Evolutionary conservation across 1,284 basidiomycete species (phyloP), one percentile per base, ranked within the genome.

Genomic region (Heterobasidion irregulare): DNA sequence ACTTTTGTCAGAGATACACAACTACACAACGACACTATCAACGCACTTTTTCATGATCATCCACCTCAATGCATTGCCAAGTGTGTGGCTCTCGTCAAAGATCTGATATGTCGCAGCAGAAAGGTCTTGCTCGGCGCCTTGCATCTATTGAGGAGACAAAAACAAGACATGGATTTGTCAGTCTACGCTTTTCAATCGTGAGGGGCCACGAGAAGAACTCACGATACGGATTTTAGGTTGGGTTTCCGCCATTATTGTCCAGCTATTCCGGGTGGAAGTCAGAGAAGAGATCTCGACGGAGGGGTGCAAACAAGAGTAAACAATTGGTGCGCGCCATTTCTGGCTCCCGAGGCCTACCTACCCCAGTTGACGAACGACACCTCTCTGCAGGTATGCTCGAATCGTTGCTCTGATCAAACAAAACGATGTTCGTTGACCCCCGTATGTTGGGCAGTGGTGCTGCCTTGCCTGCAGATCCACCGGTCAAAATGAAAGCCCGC

Each of bases 41-140:
- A 67, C 84, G 66, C 67, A 98, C 96, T 99, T 96, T 75, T 98
- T 98, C 96, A 98, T 98, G 59, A 98, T 72, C 88, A 98, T 98
- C 92, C 93, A 99, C 54, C 96, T 76, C 50, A 99, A 75, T 0
- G 93, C 82, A 65, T 99, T 99, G 15, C 96, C 96, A 33, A 98
- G 82, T 0, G 95, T 98, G 72, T 98, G 95, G 8, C 93, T 89
- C 75, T 98, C 96, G 67, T 97, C 87, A 67, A 88, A 78, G 50
- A 98, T 88, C 67, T 91, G 91, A 72, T 89, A 99, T 1, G 96
- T 98, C 16, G 91, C 94, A 1, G 92, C 86, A 35, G 92, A 91
- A 62, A 95, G 78, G 69, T 96, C 93, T 8, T 85, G 73, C 54
- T 86, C 77, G 48, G 89, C 86, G 53, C 93, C 92, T 63, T 81